Evolutionary conservation across 2,329 filamentous ascomycete species (phyloP).

Genomic region (Fusarium compactum): DNA sequence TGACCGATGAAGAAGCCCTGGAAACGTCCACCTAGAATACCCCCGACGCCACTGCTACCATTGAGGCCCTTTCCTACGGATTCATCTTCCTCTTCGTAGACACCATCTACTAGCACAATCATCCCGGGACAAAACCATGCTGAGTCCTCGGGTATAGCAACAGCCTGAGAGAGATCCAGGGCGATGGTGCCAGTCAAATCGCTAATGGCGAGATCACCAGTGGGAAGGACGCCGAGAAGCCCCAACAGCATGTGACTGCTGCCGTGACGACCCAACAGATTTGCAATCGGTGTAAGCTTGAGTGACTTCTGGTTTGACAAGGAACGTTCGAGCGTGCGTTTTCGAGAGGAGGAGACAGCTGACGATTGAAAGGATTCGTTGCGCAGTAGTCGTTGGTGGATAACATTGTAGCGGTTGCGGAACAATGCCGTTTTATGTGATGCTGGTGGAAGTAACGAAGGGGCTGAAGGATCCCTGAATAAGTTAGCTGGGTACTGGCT

Average conservation of each 20-base stretch:
- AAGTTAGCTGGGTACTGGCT: slow-evolving; percentile 34
- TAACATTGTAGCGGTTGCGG: slow-evolving; percentile 89
- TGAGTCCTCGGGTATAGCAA: slow-evolving; percentile 84
- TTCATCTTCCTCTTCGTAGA: slow-evolving; percentile 94
- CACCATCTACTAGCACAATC: slow-evolving; percentile 93
- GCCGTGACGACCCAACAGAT: slow-evolving; percentile 81
- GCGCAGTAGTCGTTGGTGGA: slow-evolving; percentile 90
- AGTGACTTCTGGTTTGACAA: slow-evolving; percentile 77
- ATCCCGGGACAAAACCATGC: slow-evolving; percentile 96
- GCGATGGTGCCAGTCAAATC: slow-evolving; percentile 90
- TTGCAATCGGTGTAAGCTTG: slow-evolving; percentile 88
- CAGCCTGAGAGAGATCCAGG: slow-evolving; percentile 84
- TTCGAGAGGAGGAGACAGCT: slow-evolving; percentile 72
- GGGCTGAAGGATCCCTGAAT: slow-evolving; percentile 69
- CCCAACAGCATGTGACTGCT: slow-evolving; percentile 89
- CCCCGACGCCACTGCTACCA: slow-evolving; percentile 84
- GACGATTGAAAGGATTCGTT: slow-evolving; percentile 94
- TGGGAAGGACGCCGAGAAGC: slow-evolving; percentile 82
- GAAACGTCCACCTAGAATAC: slow-evolving; percentile 91
- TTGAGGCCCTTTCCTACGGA: slow-evolving; percentile 77
- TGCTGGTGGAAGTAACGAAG: slow-evolving; percentile 79
- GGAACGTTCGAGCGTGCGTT: slow-evolving; percentile 67
- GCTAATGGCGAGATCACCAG: slow-evolving; percentile 83
- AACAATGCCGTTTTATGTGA: slow-evolving; percentile 88
- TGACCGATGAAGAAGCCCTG: slow-evolving; percentile 91